These are phyloP conservation scores for Calocybe indica DNA, from an alignment of 768 basidiomycete genomes.

Conservation along the genomic window DNA sequence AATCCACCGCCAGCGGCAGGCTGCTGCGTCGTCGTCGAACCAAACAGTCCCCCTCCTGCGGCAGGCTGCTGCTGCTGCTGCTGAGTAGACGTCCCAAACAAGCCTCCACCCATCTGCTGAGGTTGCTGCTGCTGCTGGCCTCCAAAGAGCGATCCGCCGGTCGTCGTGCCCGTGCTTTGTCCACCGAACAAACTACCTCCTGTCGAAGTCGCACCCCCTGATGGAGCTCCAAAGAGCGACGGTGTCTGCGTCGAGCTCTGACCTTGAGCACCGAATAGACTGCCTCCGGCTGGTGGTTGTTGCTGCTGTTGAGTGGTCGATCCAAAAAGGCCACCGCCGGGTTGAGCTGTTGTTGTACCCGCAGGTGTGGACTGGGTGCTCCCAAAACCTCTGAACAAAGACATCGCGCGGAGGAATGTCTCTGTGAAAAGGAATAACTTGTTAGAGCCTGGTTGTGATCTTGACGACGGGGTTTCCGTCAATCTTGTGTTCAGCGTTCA, in stretches of 20 bases:
- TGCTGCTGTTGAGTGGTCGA: conserved; percentile 16
- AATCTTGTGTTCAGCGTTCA: too few species aligned
- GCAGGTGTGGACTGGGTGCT: too few species aligned
- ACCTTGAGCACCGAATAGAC: conserved; percentile 20
- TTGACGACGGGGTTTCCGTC: too few species aligned
- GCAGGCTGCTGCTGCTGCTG: conserved; percentile 11
- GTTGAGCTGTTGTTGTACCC: conserved; percentile 4
- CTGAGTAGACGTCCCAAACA: conserved; percentile 14
- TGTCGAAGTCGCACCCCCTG: conserved; percentile 8
- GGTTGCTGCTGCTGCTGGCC: conserved; percentile 8
- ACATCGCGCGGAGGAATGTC: too few species aligned
- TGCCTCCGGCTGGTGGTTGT: conserved; percentile 17
- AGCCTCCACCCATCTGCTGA: conserved; percentile 9
- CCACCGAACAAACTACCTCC: conserved; percentile 12
- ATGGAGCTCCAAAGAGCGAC: conserved; percentile 9
- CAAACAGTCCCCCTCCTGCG: conserved; percentile 19
- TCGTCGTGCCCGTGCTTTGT: conserved; percentile 7
- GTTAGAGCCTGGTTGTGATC: too few species aligned
- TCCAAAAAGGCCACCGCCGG: conserved; percentile 21
- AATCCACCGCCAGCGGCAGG: conserved; percentile 16
- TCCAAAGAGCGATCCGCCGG: conserved; percentile 13
- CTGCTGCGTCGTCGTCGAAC: conserved; percentile 12
- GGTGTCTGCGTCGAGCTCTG: conserved; percentile 7
- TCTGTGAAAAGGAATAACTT: too few species aligned
- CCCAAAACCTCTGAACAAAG: too few species aligned